phyloP scores from a whole-genome alignment of 2,329 filamentous ascomycete genomes.

The Colletotrichum agaves region DNA sequence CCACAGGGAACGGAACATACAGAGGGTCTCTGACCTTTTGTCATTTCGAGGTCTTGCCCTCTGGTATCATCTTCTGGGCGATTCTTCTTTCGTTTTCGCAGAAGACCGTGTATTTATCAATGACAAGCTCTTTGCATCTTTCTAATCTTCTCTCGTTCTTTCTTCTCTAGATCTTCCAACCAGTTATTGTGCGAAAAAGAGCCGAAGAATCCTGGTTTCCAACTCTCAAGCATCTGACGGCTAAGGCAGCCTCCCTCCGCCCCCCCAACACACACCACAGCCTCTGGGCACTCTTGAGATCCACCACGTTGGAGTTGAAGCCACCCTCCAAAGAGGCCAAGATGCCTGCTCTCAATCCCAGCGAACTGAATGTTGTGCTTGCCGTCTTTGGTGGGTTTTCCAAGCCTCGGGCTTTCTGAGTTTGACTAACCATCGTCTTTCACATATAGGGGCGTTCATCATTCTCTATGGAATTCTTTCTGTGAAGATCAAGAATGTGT shows the following conservation, averaged over 20 bases:
- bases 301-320: slow-evolving; percentile 3
- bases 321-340: slow-evolving; percentile 16
- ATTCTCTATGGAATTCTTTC: slow-evolving; percentile 61
- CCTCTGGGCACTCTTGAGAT: slow-evolving; percentile 14
- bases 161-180: neutral
- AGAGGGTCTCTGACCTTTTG: neutral
- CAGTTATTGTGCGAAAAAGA: slow-evolving; percentile 16
- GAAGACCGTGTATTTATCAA: slow-evolving; percentile 9
- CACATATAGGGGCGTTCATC: slow-evolving; percentile 55
- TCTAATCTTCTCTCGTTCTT: neutral
- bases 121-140: neutral
- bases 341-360: slow-evolving; percentile 41
- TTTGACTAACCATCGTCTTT: slow-evolving; percentile 4
- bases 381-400: slow-evolving; percentile 53
- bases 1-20: slow-evolving; percentile 20
- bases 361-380: slow-evolving; percentile 60
- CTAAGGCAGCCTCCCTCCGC: slow-evolving; percentile 28
- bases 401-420: neutral
- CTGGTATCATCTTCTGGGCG: slow-evolving; percentile 17
- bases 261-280: slow-evolving; percentile 21
- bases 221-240: slow-evolving; percentile 23
- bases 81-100: slow-evolving; percentile 11
- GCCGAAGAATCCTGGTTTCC: slow-evolving; percentile 10
- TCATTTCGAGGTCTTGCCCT: slow-evolving; percentile 22
- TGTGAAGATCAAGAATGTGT: slow-evolving; percentile 62